Base-by-base conservation (phyloP, 2,329 filamentous ascomycete species). In the Curvularia spicifera region DNA sequence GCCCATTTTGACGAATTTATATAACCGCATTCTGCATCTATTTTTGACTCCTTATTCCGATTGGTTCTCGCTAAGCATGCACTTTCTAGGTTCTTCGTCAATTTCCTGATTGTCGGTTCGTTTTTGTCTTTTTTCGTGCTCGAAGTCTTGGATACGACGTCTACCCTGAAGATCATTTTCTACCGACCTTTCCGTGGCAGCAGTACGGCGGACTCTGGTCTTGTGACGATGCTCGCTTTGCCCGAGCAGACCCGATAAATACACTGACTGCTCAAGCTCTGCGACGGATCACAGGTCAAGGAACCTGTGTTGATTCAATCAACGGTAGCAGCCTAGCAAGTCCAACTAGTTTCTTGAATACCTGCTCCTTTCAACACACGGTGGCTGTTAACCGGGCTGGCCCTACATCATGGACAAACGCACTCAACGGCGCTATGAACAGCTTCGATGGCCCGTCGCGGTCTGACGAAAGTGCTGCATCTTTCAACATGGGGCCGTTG, bases 51-150 rank as follows among this genome's bases (percentile, higher is more conserved):
- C 13, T 26, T 26, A 12, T 13, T 26, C 44, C 33, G 7, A 26
- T 45, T 22, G 44, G 40, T 9, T 31, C 61, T 40, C 62, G 67
- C 74, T 77, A 66, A 76, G 67, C 5, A 29, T 48, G n/a, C 6
- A 3, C 56, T 28, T 60, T 18, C 4, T 61, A 78, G 75, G 72
- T 77, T 9, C 71, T 78, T 43, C 68, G 71, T 24, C 72, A 75
- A 49, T 78, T 76, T 37, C 73, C 72, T 1, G 72, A 74, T 39
- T 72, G 71, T 59, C 72, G 72, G 29, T 78, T 66, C 48, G 67
- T 78, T 12, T 78, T 77, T 63, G 73, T 65, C 35, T 77, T 78
- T 60, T 77, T 76, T 55, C 73, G 74, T 59, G 71, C 71, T 40
- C 67, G 67, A 7, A 76, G 73, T 0, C 68, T 76, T 44, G 74